phyloP scores from a whole-genome alignment of 192 early-diverging fungal species.

The Dimargaris cristalligena region DNA sequence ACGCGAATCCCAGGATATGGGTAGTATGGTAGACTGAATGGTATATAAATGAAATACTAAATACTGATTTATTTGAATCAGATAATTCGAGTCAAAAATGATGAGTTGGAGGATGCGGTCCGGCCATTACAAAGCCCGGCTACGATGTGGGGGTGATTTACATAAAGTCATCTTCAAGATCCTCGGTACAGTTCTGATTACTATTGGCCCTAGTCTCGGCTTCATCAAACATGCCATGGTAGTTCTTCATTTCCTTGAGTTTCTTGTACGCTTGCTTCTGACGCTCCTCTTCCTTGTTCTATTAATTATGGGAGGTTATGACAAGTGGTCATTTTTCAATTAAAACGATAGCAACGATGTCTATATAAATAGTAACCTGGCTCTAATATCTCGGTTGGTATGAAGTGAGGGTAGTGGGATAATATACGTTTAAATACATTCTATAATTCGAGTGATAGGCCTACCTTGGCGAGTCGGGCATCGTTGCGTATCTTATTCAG shows the following conservation, averaged over 20 bases:
- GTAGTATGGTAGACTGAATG: neutral
- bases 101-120: neutral
- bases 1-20: neutral
- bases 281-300: slow-evolving; percentile 26
- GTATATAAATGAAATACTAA: neutral
- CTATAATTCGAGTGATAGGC: neutral
- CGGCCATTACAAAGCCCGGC: neutral
- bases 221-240: slow-evolving; percentile 26
- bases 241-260: slow-evolving; percentile 23
- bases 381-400: neutral
- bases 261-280: slow-evolving; percentile 20
- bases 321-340: too few species aligned
- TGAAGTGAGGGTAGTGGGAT: neutral
- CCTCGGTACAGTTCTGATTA: slow-evolving; percentile 13
- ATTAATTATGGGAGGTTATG: too few species aligned
- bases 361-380: too few species aligned
- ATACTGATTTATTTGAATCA: neutral
- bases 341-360: too few species aligned
- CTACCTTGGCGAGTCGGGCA: slow-evolving; percentile 21
- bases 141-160: slow-evolving; percentile 7
- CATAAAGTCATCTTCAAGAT: slow-evolving; percentile 33
- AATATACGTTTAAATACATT: neutral
- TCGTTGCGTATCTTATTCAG: slow-evolving; percentile 17
- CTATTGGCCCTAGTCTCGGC: slow-evolving; percentile 17
- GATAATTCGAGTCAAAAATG: neutral